Conservation (phyloP, 1,284 basidiomycete species). For the Cryptococcus sp. region DNA sequence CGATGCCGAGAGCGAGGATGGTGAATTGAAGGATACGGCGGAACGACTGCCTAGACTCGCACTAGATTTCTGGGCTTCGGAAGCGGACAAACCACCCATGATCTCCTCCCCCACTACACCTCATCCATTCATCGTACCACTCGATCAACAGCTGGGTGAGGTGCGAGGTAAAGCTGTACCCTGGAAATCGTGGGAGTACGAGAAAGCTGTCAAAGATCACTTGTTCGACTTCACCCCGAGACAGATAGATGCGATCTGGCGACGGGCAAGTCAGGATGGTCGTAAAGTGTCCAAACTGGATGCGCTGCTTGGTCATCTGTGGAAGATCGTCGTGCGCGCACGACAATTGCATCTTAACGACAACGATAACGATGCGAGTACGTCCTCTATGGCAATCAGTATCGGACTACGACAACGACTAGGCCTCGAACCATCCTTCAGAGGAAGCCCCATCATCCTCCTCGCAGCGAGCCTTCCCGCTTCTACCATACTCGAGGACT, state of each 20-base stretch:
- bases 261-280: slow-evolving; percentile 24
- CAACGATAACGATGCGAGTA: slow-evolving; percentile 24
- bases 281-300: slow-evolving; percentile 52
- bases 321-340: slow-evolving; percentile 53
- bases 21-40: slow-evolving; percentile 36
- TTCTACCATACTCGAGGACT: not conserved
- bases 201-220: slow-evolving; percentile 45
- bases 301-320: slow-evolving; percentile 56
- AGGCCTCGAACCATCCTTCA: slow-evolving; percentile 42
- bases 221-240: slow-evolving; percentile 51
- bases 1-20: slow-evolving; percentile 36
- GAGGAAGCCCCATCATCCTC: slow-evolving; percentile 54
- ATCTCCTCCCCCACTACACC: slow-evolving; percentile 21
- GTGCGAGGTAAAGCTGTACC: slow-evolving; percentile 46
- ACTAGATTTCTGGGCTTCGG: slow-evolving; percentile 45
- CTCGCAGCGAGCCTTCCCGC: slow-evolving; percentile 28
- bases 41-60: slow-evolving; percentile 49
- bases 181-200: slow-evolving; percentile 54
- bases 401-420: slow-evolving; percentile 49
- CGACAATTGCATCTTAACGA: slow-evolving; percentile 27
- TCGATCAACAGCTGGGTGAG: slow-evolving; percentile 18
- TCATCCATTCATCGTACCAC: slow-evolving; percentile 25
- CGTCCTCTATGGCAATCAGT: slow-evolving; percentile 47
- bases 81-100: slow-evolving; percentile 14
- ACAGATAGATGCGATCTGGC: slow-evolving; percentile 52